Conservation (phyloP, 192 early-diverging fungal species). For the Piromyces sp. region DNA sequence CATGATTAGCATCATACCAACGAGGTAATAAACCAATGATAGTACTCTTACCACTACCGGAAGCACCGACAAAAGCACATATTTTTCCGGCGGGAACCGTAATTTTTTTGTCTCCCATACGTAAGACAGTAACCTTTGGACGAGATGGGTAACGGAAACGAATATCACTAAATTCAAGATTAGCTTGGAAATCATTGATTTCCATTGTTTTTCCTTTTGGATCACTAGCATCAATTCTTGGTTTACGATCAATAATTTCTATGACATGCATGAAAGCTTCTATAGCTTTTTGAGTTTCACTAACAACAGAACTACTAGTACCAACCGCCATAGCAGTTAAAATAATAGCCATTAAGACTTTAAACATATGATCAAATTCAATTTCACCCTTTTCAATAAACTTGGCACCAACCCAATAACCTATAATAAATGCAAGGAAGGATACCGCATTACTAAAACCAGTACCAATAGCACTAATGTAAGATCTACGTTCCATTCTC, state of each 20-base stretch:
- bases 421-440: not conserved
- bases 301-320: not conserved
- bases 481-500: not conserved
- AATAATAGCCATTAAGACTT: not conserved
- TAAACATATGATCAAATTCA: not conserved
- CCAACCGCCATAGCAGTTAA: not conserved
- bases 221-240: not conserved
- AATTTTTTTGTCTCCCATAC: not conserved
- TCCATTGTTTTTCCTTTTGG: not conserved
- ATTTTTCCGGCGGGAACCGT: slow-evolving; percentile 1
- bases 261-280: not conserved
- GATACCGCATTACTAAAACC: not conserved
- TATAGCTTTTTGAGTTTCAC: not conserved
- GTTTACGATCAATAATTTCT: not conserved
- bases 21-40: slow-evolving; percentile 40
- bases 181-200: not conserved
- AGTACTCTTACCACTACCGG: slow-evolving; percentile 52
- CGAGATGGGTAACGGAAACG: not conserved
- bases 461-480: not conserved
- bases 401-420: not conserved
- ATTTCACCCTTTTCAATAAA: not conserved
- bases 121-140: not conserved
- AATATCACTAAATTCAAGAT: not conserved
- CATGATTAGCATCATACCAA: not conserved
- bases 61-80: slow-evolving; percentile 28